Percentiles rank a stretch among this genome's conserved stretches.
These are phyloP conservation scores for Citrus unshiu DNA, from an alignment of 345 rosid species.

Conservation along the genomic window DNA sequence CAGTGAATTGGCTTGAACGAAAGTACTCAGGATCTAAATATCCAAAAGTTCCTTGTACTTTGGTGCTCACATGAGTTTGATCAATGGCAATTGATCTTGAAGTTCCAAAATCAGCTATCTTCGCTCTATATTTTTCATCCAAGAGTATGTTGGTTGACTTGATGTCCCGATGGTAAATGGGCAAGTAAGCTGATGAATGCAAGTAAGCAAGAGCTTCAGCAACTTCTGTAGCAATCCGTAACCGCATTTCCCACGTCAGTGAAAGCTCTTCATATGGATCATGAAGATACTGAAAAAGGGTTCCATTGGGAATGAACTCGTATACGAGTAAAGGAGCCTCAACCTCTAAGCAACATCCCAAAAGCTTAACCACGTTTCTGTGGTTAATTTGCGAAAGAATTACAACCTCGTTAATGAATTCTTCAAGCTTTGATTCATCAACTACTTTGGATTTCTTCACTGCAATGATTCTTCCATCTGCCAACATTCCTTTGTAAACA, in stretches of 20 bases:
- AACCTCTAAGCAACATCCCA: not conserved
- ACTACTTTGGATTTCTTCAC: constrained; percentile 7
- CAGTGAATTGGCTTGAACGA: not conserved
- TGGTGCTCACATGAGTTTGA: constrained; percentile 5
- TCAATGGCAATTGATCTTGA: not conserved
- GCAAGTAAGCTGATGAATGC: not conserved
- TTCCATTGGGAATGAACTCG: constrained; percentile 4
- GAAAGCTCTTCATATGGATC: not conserved
- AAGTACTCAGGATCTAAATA: constrained; percentile 2
- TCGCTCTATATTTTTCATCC: constrained; percentile 1
- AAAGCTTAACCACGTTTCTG: constrained; percentile 11
- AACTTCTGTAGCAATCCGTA: constrained; percentile 1
- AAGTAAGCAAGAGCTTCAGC: constrained; percentile 4
- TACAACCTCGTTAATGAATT: constrained; percentile 10
- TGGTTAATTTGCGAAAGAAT: constrained; percentile 7
- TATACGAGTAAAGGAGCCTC: not conserved
- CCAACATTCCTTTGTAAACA: constrained; percentile 6
- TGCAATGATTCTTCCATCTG: constrained; percentile 7
- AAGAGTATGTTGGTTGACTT: constrained; percentile 8
- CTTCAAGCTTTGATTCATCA: not conserved
- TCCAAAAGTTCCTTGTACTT: constrained; percentile 4
- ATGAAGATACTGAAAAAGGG: not conserved
- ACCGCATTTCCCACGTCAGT: not conserved
- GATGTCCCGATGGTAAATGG: not conserved
- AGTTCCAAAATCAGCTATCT: not conserved